A percentile compares a stretch with the other conserved stretches of the same genome.
Conservation (phyloP, 257 asterid species). For the Buddleja alternifolia region DNA sequence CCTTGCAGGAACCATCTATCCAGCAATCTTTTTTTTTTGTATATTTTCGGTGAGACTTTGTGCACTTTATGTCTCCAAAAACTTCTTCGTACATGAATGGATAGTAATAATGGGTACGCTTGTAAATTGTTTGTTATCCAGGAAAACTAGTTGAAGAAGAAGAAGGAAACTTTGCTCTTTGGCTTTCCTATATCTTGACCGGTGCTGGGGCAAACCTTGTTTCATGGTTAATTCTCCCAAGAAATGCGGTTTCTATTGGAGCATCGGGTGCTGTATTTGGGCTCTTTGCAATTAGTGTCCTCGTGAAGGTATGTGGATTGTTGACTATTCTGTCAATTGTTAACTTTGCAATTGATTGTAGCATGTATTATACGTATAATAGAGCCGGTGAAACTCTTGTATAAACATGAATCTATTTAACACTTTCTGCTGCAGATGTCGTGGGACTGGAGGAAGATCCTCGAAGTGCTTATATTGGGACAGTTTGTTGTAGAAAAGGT, state of each 20-base stretch:
- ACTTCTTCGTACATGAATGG: neutral
- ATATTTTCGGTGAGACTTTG: constrained; percentile 79
- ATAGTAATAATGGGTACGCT: constrained; percentile 9
- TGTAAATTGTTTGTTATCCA: constrained; percentile 30
- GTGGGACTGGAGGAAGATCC: constrained; percentile 99
- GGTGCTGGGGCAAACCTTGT: constrained; percentile 97
- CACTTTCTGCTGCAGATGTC: constrained; percentile 67
- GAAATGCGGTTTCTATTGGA: constrained; percentile 94
- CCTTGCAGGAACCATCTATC: constrained; percentile 85
- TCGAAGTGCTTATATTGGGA: constrained; percentile 91
- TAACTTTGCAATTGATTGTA: constrained; percentile 10
- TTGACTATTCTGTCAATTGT: constrained; percentile 6
- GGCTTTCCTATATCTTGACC: constrained; percentile 91
- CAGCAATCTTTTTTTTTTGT: constrained; percentile 95
- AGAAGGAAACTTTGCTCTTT: constrained; percentile 88
- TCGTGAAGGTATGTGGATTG: constrained; percentile 67
- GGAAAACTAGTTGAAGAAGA: constrained; percentile 99
- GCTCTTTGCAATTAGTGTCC: constrained; percentile 91
- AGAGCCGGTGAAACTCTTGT: constrained; percentile 2
- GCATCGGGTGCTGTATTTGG: constrained; percentile 99
- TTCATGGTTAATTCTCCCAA: constrained; percentile 91
- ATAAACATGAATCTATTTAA: constrained; percentile 18
- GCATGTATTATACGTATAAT: constrained; percentile 1
- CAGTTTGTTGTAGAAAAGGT: constrained; percentile 97
- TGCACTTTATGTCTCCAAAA: constrained; percentile 21